phyloP scores from a whole-genome alignment of 441 rosid species.

The Pelargonium fulgidum region DNA sequence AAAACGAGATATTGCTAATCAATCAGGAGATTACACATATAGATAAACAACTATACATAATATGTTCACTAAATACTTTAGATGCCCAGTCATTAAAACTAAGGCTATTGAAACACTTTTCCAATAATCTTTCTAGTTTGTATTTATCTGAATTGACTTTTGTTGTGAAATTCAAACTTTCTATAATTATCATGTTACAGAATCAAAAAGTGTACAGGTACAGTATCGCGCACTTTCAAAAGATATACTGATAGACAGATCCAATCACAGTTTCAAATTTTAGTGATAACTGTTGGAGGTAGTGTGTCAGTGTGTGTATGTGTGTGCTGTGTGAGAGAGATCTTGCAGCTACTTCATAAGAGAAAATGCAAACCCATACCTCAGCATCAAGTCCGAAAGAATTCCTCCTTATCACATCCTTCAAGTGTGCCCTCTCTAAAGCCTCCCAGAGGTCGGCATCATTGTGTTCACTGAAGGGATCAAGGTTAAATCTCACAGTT shows the following conservation, averaged over 20 bases:
- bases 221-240: background rate
- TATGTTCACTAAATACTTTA: background rate
- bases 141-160: background rate
- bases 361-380: constrained; percentile 31
- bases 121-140: background rate
- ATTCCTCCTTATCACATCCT: constrained; percentile 70
- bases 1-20: background rate
- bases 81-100: background rate
- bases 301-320: background rate
- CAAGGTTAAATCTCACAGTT: constrained; percentile 85
- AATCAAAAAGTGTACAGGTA: background rate
- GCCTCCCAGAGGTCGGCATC: constrained; percentile 94
- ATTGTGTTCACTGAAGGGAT: constrained; percentile 84
- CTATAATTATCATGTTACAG: background rate
- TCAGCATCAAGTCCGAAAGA: constrained; percentile 75
- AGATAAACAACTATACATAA: background rate
- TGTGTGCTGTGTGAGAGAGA: background rate
- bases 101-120: background rate
- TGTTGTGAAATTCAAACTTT: background rate
- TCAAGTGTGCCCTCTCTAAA: constrained; percentile 83
- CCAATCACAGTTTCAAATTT: background rate
- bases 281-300: background rate
- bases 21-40: background rate
- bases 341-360: background rate
- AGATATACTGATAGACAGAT: too few species aligned